A percentile compares a stretch with the other conserved stretches of the same genome.
Evolutionary conservation across 306 rosid genomes (phyloP).

Genomic region (Pterocarpus santalinus): DNA sequence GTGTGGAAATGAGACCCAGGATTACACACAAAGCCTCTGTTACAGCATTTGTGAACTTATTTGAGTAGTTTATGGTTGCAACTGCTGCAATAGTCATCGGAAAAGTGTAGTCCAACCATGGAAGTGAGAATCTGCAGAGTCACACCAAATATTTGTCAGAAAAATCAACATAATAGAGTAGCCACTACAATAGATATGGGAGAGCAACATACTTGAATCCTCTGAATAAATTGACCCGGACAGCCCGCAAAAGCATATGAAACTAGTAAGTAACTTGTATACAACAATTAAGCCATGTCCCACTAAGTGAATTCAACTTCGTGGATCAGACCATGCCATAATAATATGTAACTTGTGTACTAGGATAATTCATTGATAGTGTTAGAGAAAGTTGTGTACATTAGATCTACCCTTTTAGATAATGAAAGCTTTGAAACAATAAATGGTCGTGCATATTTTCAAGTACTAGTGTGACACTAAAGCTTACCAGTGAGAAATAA

Average conservation of each 20-base stretch:
- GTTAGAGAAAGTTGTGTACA: neutral
- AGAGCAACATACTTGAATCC: slow-evolving; percentile 70
- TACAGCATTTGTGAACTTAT: slow-evolving; percentile 53
- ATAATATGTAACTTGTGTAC: neutral
- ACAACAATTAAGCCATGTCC: slow-evolving; percentile 39
- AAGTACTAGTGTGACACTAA: neutral
- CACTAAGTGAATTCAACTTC: no score
- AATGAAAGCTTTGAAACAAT: no score
- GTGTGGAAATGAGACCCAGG: slow-evolving; percentile 53
- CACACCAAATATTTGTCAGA: slow-evolving; percentile 34
- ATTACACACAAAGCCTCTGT: slow-evolving; percentile 61
- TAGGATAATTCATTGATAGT: neutral
- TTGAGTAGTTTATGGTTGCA: slow-evolving; percentile 69
- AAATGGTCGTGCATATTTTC: no score
- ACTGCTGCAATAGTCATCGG: slow-evolving; percentile 85
- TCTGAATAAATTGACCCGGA: slow-evolving; percentile 72
- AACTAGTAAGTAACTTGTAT: neutral
- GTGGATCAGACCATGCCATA: slow-evolving; percentile 42
- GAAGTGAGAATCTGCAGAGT: slow-evolving; percentile 66
- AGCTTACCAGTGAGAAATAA: slow-evolving; percentile 73
- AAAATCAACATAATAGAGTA: slow-evolving; percentile 1
- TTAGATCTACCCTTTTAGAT: no score
- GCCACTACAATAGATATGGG: neutral
- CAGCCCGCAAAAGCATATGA: slow-evolving; percentile 62
- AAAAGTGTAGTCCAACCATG: slow-evolving; percentile 93